These are phyloP conservation scores for Microcera coccophila DNA, from an alignment of 2,329 filamentous ascomycete species.

Conservation along the genomic window DNA sequence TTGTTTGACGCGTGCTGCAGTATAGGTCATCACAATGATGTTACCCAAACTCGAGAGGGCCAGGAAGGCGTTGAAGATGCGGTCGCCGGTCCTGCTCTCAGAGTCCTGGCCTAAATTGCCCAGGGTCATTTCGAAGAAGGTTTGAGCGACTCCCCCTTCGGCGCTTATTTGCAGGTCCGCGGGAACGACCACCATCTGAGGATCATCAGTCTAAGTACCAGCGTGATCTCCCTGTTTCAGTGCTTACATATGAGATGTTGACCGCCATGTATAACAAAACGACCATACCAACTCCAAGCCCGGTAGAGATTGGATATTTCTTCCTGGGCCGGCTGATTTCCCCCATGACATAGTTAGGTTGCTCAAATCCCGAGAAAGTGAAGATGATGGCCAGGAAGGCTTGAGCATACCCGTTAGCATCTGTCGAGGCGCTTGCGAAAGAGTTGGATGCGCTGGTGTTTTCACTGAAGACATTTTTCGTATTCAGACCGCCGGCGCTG, in stretches of 20 bases:
- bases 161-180: conserved; percentile 16
- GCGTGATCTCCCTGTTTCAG: too few species aligned
- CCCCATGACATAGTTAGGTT: conserved; percentile 37
- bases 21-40: conserved; percentile 55
- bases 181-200: conserved; percentile 40
- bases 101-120: conserved; percentile 18
- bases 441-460: conserved; percentile 26
- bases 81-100: conserved; percentile 18
- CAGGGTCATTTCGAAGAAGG: conserved; percentile 34
- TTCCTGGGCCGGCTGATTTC: conserved; percentile 30
- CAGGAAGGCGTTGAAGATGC: conserved; percentile 46
- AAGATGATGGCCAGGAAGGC: conserved; percentile 45
- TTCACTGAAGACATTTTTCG: conserved; percentile 21
- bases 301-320: conserved; percentile 32
- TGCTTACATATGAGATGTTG: conserved; percentile 36
- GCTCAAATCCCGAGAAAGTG: conserved; percentile 35
- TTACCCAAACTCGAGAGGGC: conserved; percentile 54
- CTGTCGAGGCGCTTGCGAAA: conserved; percentile 20
- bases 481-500: conserved; percentile 23
- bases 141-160: conserved; percentile 25
- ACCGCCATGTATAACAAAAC: conserved; percentile 34
- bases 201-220: not conserved
- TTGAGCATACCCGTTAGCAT: conserved; percentile 32
- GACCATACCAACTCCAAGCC: conserved; percentile 28
- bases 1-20: conserved; percentile 53